These are phyloP conservation scores for Sechiopsis laciniata DNA, from an alignment of 306 rosid species.

Conservation along the genomic window DNA sequence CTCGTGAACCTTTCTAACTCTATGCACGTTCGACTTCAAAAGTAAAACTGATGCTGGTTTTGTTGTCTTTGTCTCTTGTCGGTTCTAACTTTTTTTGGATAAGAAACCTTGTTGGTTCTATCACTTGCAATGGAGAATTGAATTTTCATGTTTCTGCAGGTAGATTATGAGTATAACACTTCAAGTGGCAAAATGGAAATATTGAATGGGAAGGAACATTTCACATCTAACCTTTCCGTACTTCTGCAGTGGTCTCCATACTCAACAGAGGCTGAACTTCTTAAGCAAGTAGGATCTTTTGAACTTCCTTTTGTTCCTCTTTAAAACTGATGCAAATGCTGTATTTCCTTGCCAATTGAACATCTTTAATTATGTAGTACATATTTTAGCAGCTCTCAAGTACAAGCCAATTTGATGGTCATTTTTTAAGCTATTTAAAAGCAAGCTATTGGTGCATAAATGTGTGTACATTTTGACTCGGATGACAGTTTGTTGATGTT, in stretches of 20 bases:
- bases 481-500: too few species aligned
- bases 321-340: too few species aligned
- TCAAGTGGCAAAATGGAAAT: slow-evolving; percentile 41
- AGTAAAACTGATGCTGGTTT: neutral
- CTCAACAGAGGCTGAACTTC: slow-evolving; percentile 74
- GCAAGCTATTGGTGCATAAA: too few species aligned
- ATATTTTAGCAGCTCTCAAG: too few species aligned
- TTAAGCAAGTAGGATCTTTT: slow-evolving; percentile 57
- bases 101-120: neutral
- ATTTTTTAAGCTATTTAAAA: too few species aligned
- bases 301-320: neutral
- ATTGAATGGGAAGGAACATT: slow-evolving; percentile 59
- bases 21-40: neutral
- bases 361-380: too few species aligned
- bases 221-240: slow-evolving; percentile 52
- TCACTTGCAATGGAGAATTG: neutral
- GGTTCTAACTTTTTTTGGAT: neutral
- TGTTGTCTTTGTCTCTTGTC: neutral
- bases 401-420: too few species aligned
- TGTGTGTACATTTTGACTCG: too few species aligned
- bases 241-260: slow-evolving; percentile 83
- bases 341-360: too few species aligned
- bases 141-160: slow-evolving; percentile 49
- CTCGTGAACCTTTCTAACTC: neutral
- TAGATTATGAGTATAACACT: slow-evolving; percentile 56